These are phyloP conservation scores for Citrullus mucosospermus DNA, from an alignment of 306 rosid species.

Conservation along the genomic window DNA sequence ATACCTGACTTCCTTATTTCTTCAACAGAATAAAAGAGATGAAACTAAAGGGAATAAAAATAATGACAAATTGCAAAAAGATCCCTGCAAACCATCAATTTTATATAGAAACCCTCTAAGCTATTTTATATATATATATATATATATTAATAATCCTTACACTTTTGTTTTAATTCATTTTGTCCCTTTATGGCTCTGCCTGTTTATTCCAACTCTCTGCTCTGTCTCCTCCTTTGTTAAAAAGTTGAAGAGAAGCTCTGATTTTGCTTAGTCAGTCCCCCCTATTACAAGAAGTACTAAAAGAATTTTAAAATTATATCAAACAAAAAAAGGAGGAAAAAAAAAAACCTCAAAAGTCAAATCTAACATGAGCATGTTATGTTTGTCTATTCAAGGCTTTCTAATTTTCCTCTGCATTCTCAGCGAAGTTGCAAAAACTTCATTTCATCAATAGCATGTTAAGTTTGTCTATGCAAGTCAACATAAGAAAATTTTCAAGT, in stretches of 20 bases:
- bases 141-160: background rate
- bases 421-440: background rate
- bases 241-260: conserved; percentile 2
- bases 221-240: conserved; percentile 2
- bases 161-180: background rate
- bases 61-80: background rate
- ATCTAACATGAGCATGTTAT: background rate
- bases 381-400: background rate
- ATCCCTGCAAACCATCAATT: background rate
- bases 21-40: background rate
- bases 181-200: background rate
- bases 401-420: background rate
- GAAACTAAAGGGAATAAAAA: background rate
- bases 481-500: background rate
- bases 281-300: background rate
- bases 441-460: background rate
- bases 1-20: background rate
- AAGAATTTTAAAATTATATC: background rate
- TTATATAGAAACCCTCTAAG: conserved; percentile 3
- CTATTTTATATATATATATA: background rate
- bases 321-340: background rate
- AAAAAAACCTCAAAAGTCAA: background rate
- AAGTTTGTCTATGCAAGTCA: background rate
- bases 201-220: background rate
- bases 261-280: background rate